Base-by-base conservation (phyloP, 441 rosid species). In the Euphorbia schlechtendalii region DNA sequence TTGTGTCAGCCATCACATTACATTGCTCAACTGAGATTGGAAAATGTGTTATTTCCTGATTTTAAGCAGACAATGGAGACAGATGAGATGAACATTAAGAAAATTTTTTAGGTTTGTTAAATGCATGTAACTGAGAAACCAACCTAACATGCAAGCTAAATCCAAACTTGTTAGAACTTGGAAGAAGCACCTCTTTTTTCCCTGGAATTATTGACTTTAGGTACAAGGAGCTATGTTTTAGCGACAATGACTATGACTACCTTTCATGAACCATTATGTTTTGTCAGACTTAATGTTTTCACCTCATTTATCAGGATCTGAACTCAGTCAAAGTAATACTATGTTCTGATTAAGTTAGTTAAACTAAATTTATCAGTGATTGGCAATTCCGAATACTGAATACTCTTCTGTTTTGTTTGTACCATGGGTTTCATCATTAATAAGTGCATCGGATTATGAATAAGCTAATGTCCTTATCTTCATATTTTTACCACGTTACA, bases 191-290 rank as follows among this genome's bases (percentile, higher is more conserved):
- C 30, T 34, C 30, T 27, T 27, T 27, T 4, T 27, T 27, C 4
- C 4, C 30, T 25, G 25, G 3, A 59, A 51, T 63, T 18, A 67
- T 64, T 57, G 68, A 69, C 64, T 30, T 36, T 41, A 54, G 69
- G 41, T 14, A 22, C 25, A 62, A 54, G 30, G 30, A 43, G 65
- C 71, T 49, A 64, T 69, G 36, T 62, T 53, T 52, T 66, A 53
- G 66, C 67, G 80, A 69, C 78, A 71, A 9, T 8, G 75, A 80
- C 45, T 48, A 49, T 53, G 64, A 77, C 74, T 36, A 18, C 64
- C 59, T 40, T 68, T 46, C 52, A 57, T 62, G 32, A 63, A 67
- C 80, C 61, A 68, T 68, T 73, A 71, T 62, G 41, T 62, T 62
- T 66, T 76, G 68, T 27, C 30, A 27, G 66, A 32, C 53, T 64